Base-by-base conservation (phyloP, 805 yeast species). In the Ogataea angusta region DNA sequence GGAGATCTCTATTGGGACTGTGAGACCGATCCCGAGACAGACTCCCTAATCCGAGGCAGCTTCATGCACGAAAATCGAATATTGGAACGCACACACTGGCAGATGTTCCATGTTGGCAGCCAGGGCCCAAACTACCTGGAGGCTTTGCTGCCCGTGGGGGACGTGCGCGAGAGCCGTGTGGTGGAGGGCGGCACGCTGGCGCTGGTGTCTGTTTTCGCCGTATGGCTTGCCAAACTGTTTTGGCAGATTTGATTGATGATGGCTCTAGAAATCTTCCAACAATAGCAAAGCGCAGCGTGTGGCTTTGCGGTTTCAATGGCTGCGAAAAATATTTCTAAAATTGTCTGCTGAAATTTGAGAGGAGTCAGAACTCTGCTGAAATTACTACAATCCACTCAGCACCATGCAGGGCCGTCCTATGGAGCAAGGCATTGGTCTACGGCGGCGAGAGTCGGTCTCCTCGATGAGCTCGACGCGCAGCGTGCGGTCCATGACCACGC, bases 381-480 rank as follows among this genome's bases (percentile, higher is more conserved):
- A 10, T 29, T 29, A 15, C 31, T 24, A 18, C 15, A 10, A 18
- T 12, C 33, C 30, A 16, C 31, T n/a, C 29, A 36, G 27, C 17
- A 26, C 23, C 31, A 26, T 14, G 38, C 14, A 13, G 18, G 27
- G 31, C 18, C 24, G 18, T 27, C 34, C 34, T 10, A 23, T 16
- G 21, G 38, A 21, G 18, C 19, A 28, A 17, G 28, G 38, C 36
- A 23, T 43, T 10, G 16, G 37, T 2, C 33, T 38, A 3, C 53
- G 67, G 13, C 56, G 70, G 52, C 60, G 60, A 35, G 59, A 55
- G 40, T 66, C 71, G 7, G 32, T 57, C 22, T 57, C 68, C 5
- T 64, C 70, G 15, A 40, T 60, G 14, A 52, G 57, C n/a, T 48
- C 57, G 2, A 15, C 27, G 21, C 21, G 41, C 6, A 31, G 50